Conservation (phyloP, 257 asterid genomes). For the Nemophila menziesii region DNA sequence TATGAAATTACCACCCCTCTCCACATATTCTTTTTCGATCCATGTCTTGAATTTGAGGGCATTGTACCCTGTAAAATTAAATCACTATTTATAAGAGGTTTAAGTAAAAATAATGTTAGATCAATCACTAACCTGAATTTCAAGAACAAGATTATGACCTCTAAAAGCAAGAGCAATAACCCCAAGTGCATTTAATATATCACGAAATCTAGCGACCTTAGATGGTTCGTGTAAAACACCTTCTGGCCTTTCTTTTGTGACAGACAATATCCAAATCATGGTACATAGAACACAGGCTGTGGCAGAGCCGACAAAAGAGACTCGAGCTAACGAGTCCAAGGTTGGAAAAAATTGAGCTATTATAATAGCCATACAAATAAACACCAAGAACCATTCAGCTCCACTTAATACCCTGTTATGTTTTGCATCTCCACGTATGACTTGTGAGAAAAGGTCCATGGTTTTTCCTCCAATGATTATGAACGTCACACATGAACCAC, state of each 20-base stretch:
- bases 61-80: slow-evolving; percentile 50
- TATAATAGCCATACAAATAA: slow-evolving; percentile 36
- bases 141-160: slow-evolving; percentile 73
- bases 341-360: slow-evolving; percentile 45
- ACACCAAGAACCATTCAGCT: slow-evolving; percentile 46
- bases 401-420: slow-evolving; percentile 22
- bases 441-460: slow-evolving; percentile 23
- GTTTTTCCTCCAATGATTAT: slow-evolving; percentile 44
- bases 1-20: slow-evolving; percentile 42
- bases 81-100: too few species aligned
- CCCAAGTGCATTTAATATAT: slow-evolving; percentile 35
- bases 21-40: slow-evolving; percentile 46
- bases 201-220: slow-evolving; percentile 13
- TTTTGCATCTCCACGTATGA: slow-evolving; percentile 13
- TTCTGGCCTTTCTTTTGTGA: slow-evolving; percentile 14
- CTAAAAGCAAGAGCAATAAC: slow-evolving; percentile 40
- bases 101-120: too few species aligned
- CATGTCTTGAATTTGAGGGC: slow-evolving; percentile 20
- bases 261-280: slow-evolving; percentile 29
- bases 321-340: slow-evolving; percentile 34
- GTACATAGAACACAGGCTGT: slow-evolving; percentile 29
- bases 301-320: slow-evolving; percentile 41
- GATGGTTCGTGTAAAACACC: slow-evolving; percentile 5
- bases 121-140: slow-evolving; percentile 41
- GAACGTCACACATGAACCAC: slow-evolving; percentile 42